A percentile compares a stretch with the other conserved stretches of the same genome.
Conservation (phyloP, 1,139 yeast genomes). For the Sugiyamaella novakii region DNA sequence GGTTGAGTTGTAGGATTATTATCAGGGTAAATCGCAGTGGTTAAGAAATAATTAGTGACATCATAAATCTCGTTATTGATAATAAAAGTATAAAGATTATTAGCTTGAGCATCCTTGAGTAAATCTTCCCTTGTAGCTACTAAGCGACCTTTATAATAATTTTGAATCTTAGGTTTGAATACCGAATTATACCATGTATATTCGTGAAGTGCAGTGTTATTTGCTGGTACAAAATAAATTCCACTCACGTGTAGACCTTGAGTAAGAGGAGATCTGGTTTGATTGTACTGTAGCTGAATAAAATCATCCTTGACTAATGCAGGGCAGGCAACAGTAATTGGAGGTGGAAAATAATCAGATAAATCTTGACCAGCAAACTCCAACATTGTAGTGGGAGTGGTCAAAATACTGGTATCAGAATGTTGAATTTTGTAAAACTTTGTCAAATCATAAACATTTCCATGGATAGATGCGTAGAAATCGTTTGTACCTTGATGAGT, state of each 20-base stretch:
- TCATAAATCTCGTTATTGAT: constrained; percentile 44
- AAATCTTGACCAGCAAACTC: constrained; percentile 45
- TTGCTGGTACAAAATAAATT: constrained; percentile 31
- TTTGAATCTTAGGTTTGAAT: constrained; percentile 42
- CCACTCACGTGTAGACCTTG: constrained; percentile 43
- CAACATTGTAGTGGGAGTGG: constrained; percentile 40
- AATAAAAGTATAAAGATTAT: constrained; percentile 38
- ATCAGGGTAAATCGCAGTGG: constrained; percentile 31
- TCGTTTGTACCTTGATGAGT: constrained; percentile 44
- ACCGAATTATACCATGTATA: constrained; percentile 43
- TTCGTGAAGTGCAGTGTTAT: constrained; percentile 40
- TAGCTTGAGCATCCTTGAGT: constrained; percentile 31
- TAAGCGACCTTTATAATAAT: constrained; percentile 44
- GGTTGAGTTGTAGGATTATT: constrained; percentile 28
- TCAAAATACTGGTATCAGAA: constrained; percentile 42
- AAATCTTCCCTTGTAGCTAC: constrained; percentile 40
- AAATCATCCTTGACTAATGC: constrained; percentile 41
- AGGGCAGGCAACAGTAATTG: constrained; percentile 45
- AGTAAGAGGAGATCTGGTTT: constrained; percentile 35
- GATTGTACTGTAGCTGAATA: constrained; percentile 38
- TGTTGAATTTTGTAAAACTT: constrained; percentile 46
- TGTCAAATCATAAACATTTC: constrained; percentile 46
- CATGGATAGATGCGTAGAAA: constrained; percentile 45
- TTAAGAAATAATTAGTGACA: constrained; percentile 43
- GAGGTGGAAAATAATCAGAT: constrained; percentile 47